These are phyloP conservation scores for Neonectria faginata DNA, from an alignment of 2,329 filamentous ascomycete species.

Conservation along the genomic window DNA sequence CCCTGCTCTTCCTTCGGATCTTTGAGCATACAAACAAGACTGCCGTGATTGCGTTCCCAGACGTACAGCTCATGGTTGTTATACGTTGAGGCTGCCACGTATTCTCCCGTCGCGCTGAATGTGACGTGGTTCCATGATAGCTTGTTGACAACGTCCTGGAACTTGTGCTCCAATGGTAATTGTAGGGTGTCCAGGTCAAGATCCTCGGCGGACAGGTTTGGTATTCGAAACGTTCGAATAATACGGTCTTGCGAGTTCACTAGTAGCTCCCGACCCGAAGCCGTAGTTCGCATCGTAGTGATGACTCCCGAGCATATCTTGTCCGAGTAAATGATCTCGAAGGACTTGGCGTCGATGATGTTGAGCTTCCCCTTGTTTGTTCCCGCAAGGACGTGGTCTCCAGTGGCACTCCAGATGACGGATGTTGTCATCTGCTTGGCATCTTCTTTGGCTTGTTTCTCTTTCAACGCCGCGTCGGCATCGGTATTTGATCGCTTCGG, in stretches of 20 bases:
- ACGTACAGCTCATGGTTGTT: slow-evolving; percentile 99
- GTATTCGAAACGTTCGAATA: slow-evolving; percentile 91
- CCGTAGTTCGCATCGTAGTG: slow-evolving; percentile 84
- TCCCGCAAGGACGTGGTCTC: slow-evolving; percentile 89
- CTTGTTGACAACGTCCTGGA: slow-evolving; percentile 96
- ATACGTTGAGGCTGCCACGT: slow-evolving; percentile 94
- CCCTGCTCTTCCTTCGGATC: slow-evolving; percentile 97
- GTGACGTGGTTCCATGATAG: slow-evolving; percentile 97
- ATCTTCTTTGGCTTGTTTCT: slow-evolving; percentile 91
- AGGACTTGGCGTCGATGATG: slow-evolving; percentile 86
- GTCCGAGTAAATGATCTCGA: slow-evolving; percentile 87
- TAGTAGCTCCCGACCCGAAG: slow-evolving; percentile 85
- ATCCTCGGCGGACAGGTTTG: slow-evolving; percentile 76
- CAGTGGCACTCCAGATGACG: slow-evolving; percentile 85
- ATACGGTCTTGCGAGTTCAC: slow-evolving; percentile 96
- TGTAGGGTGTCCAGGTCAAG: slow-evolving; percentile 88
- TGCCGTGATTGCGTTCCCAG: slow-evolving; percentile 94
- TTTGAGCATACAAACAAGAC: slow-evolving; percentile 95
- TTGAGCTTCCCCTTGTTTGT: slow-evolving; percentile 98
- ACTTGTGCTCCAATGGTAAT: slow-evolving; percentile 95
- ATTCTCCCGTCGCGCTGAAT: slow-evolving; percentile 93
- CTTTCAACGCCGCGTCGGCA: slow-evolving; percentile 75
- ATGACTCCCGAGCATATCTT: slow-evolving; percentile 90
- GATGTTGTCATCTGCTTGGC: slow-evolving; percentile 96
- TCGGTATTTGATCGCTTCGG: slow-evolving; percentile 80